Conservation (phyloP, 129 eudicot genomes). For the Dittrichia graveolens region DNA sequence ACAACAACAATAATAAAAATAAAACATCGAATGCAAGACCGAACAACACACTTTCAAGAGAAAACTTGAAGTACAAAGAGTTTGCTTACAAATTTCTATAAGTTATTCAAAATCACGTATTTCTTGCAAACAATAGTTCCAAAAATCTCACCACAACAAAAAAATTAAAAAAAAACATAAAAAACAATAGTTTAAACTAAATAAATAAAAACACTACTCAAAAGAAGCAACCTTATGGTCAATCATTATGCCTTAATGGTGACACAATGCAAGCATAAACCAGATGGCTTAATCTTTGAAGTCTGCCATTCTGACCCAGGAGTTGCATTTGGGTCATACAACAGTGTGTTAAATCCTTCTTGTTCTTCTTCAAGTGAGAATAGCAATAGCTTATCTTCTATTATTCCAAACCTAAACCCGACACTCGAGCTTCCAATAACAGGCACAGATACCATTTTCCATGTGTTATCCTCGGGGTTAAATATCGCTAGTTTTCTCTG, state of each 20-base stretch:
- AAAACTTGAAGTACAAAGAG: neutral
- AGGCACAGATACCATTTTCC: constrained; percentile 83
- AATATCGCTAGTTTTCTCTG: constrained; percentile 70
- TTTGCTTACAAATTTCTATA: neutral
- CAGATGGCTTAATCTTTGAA: constrained; percentile 73
- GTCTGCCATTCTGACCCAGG: constrained; percentile 81
- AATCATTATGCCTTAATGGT: constrained; percentile 74
- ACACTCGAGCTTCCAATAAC: constrained; percentile 80
- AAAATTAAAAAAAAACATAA: neutral
- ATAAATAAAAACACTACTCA: neutral
- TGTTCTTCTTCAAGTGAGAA: constrained; percentile 60
- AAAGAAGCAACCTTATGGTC: neutral
- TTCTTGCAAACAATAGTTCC: neutral
- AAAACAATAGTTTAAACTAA: neutral
- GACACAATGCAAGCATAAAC: constrained; percentile 78
- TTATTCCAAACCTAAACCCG: constrained; percentile 80
- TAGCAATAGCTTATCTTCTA: constrained; percentile 74
- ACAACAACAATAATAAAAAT: neutral
- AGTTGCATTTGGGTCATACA: constrained; percentile 79
- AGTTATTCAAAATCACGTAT: neutral
- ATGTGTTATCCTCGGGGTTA: constrained; percentile 64
- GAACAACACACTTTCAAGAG: neutral
- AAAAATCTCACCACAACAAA: no score
- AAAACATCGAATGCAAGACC: neutral
- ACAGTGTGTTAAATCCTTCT: constrained; percentile 53